Evolutionary conservation across 805 yeast genomes (phyloP).

Genomic region (Myxozyma kluyveri): DNA sequence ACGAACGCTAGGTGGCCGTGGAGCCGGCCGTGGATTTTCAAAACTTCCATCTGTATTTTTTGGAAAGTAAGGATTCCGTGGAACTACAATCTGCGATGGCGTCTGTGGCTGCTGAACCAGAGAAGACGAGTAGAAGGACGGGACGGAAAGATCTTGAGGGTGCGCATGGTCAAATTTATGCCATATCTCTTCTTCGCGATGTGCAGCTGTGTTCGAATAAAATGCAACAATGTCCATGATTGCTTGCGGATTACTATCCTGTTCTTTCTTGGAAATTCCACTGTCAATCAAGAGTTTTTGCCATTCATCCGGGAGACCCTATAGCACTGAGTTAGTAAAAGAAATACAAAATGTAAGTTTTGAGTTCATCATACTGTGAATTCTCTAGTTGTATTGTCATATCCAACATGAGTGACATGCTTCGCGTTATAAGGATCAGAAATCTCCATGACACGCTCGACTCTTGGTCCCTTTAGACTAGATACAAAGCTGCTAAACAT

Average conservation of each 20-base stretch:
- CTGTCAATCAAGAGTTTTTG: constrained; percentile 67
- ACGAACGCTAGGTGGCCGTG: constrained; percentile 27
- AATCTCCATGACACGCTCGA: constrained; percentile 43
- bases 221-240: constrained; percentile 81
- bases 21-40: constrained; percentile 33
- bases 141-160: constrained; percentile 6
- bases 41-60: constrained; percentile 27
- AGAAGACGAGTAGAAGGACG: constrained; percentile 5
- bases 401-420: constrained; percentile 85
- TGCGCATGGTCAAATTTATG: constrained; percentile 30
- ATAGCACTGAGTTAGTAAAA: neutral
- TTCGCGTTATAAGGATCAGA: constrained; percentile 90
- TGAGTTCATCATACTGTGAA: constrained; percentile 42
- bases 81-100: constrained; percentile 7
- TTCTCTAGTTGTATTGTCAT: constrained; percentile 68
- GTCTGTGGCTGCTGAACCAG: constrained; percentile 12
- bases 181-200: constrained; percentile 35
- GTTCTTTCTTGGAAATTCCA: constrained; percentile 76
- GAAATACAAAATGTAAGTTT: neutral
- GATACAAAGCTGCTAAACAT: constrained; percentile 15
- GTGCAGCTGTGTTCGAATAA: constrained; percentile 43
- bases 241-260: constrained; percentile 79
- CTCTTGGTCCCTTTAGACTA: constrained; percentile 12
- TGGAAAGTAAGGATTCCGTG: constrained; percentile 29
- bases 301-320: constrained; percentile 86